Base-by-base conservation (phyloP, 2,329 filamentous ascomycete species). In the Aspergillus calidoustus region DNA sequence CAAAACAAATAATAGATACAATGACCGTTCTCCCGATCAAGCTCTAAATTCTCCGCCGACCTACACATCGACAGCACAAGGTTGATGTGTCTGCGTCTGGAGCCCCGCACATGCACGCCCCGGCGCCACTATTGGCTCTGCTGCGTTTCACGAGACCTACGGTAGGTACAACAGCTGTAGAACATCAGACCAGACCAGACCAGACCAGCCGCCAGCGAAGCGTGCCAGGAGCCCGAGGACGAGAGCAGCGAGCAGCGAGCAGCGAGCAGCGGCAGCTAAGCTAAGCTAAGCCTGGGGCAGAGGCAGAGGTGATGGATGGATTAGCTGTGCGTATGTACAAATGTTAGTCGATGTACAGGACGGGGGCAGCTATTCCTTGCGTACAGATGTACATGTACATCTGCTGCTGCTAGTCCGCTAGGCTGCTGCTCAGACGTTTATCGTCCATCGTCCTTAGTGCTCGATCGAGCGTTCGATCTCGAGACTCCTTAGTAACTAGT, bases 121-220 rank as follows among this genome's bases (percentile, higher is more conserved):
- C 19, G 19, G 23, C 46, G 7, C 25, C 46, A 50, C 54, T 50
- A 57, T 57, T 57, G 47, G 54, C n/a, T 23, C 47, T 57, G 46
- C 54, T 31, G 22, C 46, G 54, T 57, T 57, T 23, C 54, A 57
- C 54, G 54, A 57, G 54, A 57, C 54, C 46, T 43, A 7, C 43
- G 30, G 54, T 23, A 22, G 19, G 25, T 7, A 31, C 46, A 34
- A 48, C 54, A 55, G 46, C 46, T 49, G 54, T 57, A 43, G 54
- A 28, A 50, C 54, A 57, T 57, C 54, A 17, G 48, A 19, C 19
- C 19, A 19, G 19, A 19, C 19, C 19, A 19, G 19, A 19, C 19
- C 19, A 19, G 19, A 19, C 19, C 19, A 19, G 19, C 19, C 19
- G 23, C 46, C 46, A 31, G 51, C 51, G 23, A 22, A 30, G 31